Conservation (phyloP, 2,329 filamentous ascomycete species). For the Rosellinia necatrix region DNA sequence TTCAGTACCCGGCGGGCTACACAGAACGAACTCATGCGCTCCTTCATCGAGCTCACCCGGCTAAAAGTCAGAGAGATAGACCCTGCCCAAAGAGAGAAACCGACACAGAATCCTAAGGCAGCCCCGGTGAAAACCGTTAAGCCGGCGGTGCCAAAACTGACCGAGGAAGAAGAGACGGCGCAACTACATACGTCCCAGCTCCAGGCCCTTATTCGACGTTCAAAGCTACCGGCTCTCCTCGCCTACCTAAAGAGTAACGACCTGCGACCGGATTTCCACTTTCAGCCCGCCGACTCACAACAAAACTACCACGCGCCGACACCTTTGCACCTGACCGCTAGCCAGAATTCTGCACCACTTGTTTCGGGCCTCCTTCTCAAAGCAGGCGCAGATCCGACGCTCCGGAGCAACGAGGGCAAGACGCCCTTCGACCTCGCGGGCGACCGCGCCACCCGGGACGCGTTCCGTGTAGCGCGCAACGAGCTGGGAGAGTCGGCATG, state of each 20-base stretch:
- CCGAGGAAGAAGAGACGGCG: constrained; percentile 82
- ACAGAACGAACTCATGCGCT: constrained; percentile 90
- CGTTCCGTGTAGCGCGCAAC: constrained; percentile 84
- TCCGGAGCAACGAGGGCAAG: constrained; percentile 75
- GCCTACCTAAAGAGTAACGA: constrained; percentile 81
- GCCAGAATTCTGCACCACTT: constrained; percentile 78
- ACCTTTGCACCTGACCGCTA: constrained; percentile 82
- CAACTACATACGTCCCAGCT: constrained; percentile 86
- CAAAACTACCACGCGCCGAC: constrained; percentile 81
- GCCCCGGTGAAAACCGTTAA: constrained; percentile 53
- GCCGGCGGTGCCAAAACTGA: constrained; percentile 65
- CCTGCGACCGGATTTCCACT: constrained; percentile 72
- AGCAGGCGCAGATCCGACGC: constrained; percentile 73
- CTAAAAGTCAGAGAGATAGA: constrained; percentile 83
- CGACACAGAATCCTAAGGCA: constrained; percentile 47
- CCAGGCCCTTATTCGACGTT: constrained; percentile 84
- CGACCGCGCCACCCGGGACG: constrained; percentile 83
- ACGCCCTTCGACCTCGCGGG: constrained; percentile 86
- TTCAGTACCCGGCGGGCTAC: constrained; percentile 92
- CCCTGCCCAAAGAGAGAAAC: constrained; percentile 57
- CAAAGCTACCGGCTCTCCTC: constrained; percentile 84
- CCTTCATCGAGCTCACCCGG: constrained; percentile 90
- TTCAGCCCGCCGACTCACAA: constrained; percentile 68
- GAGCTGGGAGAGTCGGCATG: constrained; percentile 78
- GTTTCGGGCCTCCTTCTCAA: constrained; percentile 77